Evolutionary conservation across 331 rosid species (phyloP).

Genomic region (Ulmus americana): DNA sequence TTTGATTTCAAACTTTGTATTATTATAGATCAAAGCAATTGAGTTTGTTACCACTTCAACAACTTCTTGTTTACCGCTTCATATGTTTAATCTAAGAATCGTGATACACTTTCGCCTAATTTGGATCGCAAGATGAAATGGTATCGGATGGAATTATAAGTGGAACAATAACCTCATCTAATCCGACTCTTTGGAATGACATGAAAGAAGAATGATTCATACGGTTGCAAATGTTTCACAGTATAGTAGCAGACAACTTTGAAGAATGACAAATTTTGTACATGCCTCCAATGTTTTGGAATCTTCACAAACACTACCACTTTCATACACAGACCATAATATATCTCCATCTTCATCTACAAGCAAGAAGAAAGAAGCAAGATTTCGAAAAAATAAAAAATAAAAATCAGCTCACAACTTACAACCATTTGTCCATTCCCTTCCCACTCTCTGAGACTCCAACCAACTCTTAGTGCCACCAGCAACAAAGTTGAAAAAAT

Average conservation of each 20-base stretch:
- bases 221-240: too few relatives aligned
- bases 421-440: not conserved
- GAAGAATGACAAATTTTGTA: conserved; percentile 40
- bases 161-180: too few relatives aligned
- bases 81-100: too few relatives aligned
- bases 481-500: conserved; percentile 24
- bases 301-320: conserved; percentile 42
- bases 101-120: too few relatives aligned
- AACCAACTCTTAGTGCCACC: conserved; percentile 25
- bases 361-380: conserved; percentile 28
- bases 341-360: conserved; percentile 36
- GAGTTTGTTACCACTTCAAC: too few relatives aligned
- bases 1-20: too few relatives aligned
- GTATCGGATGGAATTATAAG: too few relatives aligned
- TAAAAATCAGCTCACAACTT: conserved; percentile 18
- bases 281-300: conserved; percentile 41
- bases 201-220: too few relatives aligned
- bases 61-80: too few relatives aligned
- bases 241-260: conserved; percentile 16
- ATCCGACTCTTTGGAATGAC: too few relatives aligned
- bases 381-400: not conserved
- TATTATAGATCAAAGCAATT: too few relatives aligned
- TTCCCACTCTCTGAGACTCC: conserved; percentile 6
- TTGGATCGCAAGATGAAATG: too few relatives aligned
- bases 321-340: conserved; percentile 47